Base-by-base conservation (phyloP, 768 basidiomycete species). In the Trametes coccinea region DNA sequence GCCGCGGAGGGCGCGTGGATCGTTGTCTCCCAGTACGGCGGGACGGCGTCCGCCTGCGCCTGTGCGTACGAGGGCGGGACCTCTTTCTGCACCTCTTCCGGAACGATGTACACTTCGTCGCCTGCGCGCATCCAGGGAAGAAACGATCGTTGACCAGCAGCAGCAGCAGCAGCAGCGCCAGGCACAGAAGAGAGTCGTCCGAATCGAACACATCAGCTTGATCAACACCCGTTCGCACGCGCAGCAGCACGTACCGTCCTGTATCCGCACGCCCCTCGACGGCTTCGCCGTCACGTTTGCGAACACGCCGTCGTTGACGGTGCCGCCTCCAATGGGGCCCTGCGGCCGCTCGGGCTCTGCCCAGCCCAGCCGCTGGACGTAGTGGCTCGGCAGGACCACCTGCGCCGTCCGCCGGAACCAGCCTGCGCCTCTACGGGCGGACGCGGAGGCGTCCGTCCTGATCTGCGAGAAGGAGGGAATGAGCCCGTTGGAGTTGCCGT, bases 1-100 rank as follows among this genome's bases (percentile, higher is more conserved):
- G 85, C 74, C 64, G 85, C 74, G 63, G 84, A 87, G 8, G 95
- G 94, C 6, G 95, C 88, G 72, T 98, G 92, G n/a, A 98, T 85
- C 2, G 93, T 95, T 2, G 93, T 97, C 67, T 98, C 96, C 87
- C 94, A 98, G 75, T 99, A 99, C 1, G 95, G 92, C 4, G 97
- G 97, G 6, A 94, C 95, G n/a, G 93, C 87, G 74, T 99, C 97
- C 14, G 91, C 87, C 71, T 95, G 88, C 9, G 97, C 97, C 33
- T 86, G 81, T 13, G 92, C 88, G 73, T 99, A 98, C 7, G 95
- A 90, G 1, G 97, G 97, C 4, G 95, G 94, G 0, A 88, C 86
- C 60, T 95, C 89, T 59, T 89, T 85, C 67, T 90, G 84, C 6
- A 84, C 75, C 52, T 93, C 90, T 73, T 98, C 95, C 6, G 94